These are phyloP conservation scores for Limonium bicolor DNA, from an alignment of 148 eudicot genomes.

Conservation along the genomic window DNA sequence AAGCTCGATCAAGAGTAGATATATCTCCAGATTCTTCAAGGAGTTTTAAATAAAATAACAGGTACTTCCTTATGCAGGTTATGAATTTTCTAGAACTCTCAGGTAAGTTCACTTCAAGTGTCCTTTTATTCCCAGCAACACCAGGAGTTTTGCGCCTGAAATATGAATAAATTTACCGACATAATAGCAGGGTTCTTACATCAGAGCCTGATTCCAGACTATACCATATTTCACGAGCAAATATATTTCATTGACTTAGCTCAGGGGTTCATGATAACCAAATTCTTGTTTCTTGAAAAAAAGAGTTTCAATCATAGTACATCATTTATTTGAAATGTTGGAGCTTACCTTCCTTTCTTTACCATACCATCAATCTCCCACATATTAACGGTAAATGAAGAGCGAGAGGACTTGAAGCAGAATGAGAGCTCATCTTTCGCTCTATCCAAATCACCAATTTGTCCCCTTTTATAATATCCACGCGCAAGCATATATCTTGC, in stretches of 20 bases:
- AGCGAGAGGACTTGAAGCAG: conserved; percentile 97
- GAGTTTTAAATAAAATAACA: conserved; percentile 70
- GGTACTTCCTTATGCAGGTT: conserved; percentile 85
- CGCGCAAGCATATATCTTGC: conserved; percentile 98
- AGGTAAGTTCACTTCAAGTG: conserved; percentile 85
- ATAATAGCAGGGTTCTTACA: too few species aligned
- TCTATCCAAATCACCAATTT: conserved; percentile 55
- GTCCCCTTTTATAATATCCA: conserved; percentile 69
- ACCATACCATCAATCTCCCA: conserved; percentile 99
- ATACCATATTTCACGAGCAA: too few species aligned
- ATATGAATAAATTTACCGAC: too few species aligned
- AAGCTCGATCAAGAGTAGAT: conserved; percentile 82
- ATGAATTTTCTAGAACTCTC: conserved; percentile 95
- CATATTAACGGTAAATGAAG: conserved; percentile 95
- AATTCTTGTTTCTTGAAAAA: too few species aligned
- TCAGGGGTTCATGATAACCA: too few species aligned
- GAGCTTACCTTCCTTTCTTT: conserved; percentile 93
- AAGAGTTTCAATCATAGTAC: too few species aligned
- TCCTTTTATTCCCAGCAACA: conserved; percentile 50
- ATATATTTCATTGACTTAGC: too few species aligned
- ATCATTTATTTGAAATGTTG: too few species aligned
- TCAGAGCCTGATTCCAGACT: too few species aligned
- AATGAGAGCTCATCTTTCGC: conserved; percentile 94
- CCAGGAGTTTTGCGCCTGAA: conserved; percentile 85
- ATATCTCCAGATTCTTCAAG: conserved; percentile 85